A percentile compares a stretch with the other conserved stretches of the same genome.
phyloP scores from a whole-genome alignment of 2,329 filamentous ascomycete species.

The Achaetomium macrosporum region DNA sequence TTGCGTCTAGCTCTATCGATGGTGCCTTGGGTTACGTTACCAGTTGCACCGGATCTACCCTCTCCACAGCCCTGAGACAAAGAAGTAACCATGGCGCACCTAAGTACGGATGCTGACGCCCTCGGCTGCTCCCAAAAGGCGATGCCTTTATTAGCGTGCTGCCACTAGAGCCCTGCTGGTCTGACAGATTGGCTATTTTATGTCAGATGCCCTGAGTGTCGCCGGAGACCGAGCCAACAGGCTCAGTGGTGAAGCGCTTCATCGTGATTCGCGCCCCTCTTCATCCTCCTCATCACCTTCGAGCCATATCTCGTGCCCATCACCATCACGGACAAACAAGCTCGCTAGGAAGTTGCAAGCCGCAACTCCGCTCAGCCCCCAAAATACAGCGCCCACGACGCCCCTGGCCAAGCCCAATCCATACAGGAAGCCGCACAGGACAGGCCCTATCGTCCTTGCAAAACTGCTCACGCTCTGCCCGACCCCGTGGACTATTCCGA shows the following conservation, averaged over 20 bases:
- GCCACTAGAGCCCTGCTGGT: no score
- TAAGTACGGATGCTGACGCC: no score
- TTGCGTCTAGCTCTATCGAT: no score
- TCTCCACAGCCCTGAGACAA: no score
- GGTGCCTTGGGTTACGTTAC: no score
- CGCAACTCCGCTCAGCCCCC: constrained; percentile 47
- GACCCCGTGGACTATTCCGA: constrained; percentile 52
- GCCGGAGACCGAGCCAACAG: background rate
- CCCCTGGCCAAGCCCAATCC: constrained; percentile 52
- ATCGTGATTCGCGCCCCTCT: background rate
- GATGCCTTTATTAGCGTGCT: no score
- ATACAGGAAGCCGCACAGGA: constrained; percentile 55
- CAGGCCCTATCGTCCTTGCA: constrained; percentile 54
- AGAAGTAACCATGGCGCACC: no score
- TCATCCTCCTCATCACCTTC: constrained; percentile 53
- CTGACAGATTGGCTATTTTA: no score
- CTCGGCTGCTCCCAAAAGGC: no score
- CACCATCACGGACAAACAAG: constrained; percentile 52
- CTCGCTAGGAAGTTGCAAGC: constrained; percentile 45
- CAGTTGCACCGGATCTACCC: no score
- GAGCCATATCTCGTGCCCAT: constrained; percentile 60
- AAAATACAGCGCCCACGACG: constrained; percentile 54
- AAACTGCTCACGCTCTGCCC: constrained; percentile 54
- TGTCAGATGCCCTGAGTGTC: no score
- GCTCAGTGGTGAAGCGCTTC: background rate